These are phyloP conservation scores for Cryptosporidium ryanae DNA, from an alignment of 169 alveolate species.

Conservation along the genomic window DNA sequence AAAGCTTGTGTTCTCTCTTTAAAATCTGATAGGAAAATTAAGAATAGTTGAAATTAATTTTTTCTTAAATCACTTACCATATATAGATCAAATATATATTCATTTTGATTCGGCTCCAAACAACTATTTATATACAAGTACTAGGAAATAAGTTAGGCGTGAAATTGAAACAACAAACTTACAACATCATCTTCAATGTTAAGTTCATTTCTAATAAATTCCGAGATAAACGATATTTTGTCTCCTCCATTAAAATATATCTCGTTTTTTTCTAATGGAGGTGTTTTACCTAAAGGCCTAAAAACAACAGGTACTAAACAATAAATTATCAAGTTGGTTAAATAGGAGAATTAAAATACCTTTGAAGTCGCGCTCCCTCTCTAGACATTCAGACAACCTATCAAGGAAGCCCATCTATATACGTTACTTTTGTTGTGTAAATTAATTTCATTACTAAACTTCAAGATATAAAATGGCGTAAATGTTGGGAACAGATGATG, in stretches of 20 bases:
- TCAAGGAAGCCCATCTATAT: background rate
- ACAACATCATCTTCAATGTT: slow-evolving; percentile 24
- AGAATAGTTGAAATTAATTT: background rate
- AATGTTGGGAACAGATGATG: too few relatives aligned
- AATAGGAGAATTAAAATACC: slow-evolving; percentile 9
- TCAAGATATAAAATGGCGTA: too few relatives aligned
- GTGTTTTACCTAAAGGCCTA: slow-evolving; percentile 37
- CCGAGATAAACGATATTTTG: background rate
- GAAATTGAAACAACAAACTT: slow-evolving; percentile 9
- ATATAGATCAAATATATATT: slow-evolving; percentile 44
- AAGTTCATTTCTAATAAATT: background rate
- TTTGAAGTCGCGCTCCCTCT: slow-evolving; percentile 1
- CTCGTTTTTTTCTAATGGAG: background rate
- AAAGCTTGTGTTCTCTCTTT: slow-evolving; percentile 14
- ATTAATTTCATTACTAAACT: too few relatives aligned
- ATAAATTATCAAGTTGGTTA: background rate
- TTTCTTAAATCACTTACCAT: slow-evolving; percentile 18
- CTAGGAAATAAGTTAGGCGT: background rate
- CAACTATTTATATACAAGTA: slow-evolving; percentile 36
- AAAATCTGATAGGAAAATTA: background rate
- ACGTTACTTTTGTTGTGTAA: background rate
- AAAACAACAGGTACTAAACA: slow-evolving; percentile 23
- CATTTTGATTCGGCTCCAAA: slow-evolving; percentile 40
- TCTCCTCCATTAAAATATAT: slow-evolving; percentile 12
- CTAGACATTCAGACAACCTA: background rate